Percentiles rank a stretch among this genome's conserved stretches.
Evolutionary conservation across 768 basidiomycete genomes (phyloP).

Genomic region (Russula abietina): DNA sequence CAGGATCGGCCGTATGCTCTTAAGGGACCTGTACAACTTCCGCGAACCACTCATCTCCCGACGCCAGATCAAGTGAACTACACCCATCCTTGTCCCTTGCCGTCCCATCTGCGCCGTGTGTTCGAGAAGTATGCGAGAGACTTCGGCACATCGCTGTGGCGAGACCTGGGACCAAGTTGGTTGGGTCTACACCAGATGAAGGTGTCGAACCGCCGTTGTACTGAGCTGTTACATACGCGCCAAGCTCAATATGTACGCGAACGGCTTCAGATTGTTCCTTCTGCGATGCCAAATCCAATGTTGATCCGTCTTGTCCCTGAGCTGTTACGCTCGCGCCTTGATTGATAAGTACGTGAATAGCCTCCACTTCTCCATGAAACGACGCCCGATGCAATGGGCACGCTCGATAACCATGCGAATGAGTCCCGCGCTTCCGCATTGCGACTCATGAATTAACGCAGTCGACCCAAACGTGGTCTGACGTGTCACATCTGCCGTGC

Average conservation of each 20-base stretch:
- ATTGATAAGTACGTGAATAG: background rate
- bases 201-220: too few relatives aligned
- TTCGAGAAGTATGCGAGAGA: background rate
- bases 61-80: background rate
- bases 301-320: background rate
- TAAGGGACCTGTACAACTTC: background rate
- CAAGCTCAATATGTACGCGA: too few relatives aligned
- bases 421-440: background rate
- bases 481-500: background rate
- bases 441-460: background rate
- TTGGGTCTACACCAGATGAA: too few relatives aligned
- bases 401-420: background rate
- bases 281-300: background rate
- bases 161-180: background rate
- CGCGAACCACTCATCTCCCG: background rate
- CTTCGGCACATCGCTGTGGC: background rate
- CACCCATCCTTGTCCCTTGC: background rate
- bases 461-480: background rate
- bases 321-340: background rate
- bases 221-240: too few relatives aligned
- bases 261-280: background rate
- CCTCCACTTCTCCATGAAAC: too few relatives aligned
- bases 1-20: background rate
- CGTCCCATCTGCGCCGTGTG: background rate
- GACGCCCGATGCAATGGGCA: too few relatives aligned